These are phyloP conservation scores for Daldinia decipiens DNA, from an alignment of 495 filamentous ascomycete genomes.

Conservation along the genomic window DNA sequence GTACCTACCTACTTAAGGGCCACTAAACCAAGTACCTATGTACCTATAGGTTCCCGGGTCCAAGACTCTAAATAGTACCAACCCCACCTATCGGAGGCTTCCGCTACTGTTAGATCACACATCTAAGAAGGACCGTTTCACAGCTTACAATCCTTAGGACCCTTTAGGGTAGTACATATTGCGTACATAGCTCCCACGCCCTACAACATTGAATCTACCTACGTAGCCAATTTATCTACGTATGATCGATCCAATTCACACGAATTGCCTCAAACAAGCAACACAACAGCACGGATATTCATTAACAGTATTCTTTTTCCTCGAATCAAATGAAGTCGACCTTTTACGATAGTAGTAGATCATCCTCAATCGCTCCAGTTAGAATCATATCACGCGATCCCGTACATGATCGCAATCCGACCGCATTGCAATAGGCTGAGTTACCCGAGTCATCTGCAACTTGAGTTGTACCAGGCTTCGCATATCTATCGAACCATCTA, in stretches of 20 bases:
- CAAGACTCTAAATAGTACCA: constrained; percentile 22
- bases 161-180: neutral
- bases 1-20: neutral
- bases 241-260: neutral
- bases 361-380: constrained; percentile 37
- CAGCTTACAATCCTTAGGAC: neutral
- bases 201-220: neutral
- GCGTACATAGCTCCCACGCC: neutral
- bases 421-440: constrained; percentile 39
- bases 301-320: constrained; percentile 11
- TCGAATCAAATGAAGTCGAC: constrained; percentile 27
- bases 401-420: constrained; percentile 36
- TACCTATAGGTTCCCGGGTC: constrained; percentile 21
- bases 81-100: constrained; percentile 43
- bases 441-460: constrained; percentile 46
- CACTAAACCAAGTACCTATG: neutral
- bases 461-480: constrained; percentile 35
- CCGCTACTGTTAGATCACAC: constrained; percentile 26
- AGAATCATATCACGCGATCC: constrained; percentile 41
- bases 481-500: constrained; percentile 35
- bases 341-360: constrained; percentile 17
- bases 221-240: constrained; percentile 19
- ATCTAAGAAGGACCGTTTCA: constrained; percentile 24
- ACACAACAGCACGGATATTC: constrained; percentile 19
- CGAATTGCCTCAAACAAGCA: constrained; percentile 17